Evolutionary conservation across 495 filamentous ascomycete species (phyloP).

Genomic region (Trichoderma gamsii): DNA sequence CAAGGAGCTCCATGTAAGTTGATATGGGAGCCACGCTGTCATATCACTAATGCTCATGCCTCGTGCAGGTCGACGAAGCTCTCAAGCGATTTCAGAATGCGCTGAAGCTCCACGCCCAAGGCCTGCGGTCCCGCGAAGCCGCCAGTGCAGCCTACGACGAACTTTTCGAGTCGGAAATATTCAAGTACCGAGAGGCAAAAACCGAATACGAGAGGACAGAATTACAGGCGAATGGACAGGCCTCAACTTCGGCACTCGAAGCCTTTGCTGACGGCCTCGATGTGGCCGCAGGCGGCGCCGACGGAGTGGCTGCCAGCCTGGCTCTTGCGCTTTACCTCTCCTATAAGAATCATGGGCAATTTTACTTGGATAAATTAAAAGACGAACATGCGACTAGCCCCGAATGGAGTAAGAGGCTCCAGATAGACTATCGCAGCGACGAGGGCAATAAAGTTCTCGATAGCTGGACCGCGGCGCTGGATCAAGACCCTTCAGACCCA

Average conservation of each 20-base stretch:
- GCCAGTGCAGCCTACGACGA: conserved; percentile 76
- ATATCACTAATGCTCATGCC: neutral
- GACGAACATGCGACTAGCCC: conserved; percentile 36
- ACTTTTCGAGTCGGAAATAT: conserved; percentile 88
- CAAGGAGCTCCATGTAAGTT: conserved; percentile 69
- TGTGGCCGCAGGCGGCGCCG: conserved; percentile 56
- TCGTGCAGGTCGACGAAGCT: conserved; percentile 77
- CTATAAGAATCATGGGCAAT: conserved; percentile 93
- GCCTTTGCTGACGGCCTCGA: conserved; percentile 36
- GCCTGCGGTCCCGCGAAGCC: conserved; percentile 64
- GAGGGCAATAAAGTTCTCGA: conserved; percentile 41
- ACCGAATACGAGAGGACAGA: conserved; percentile 68
- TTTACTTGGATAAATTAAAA: conserved; percentile 66
- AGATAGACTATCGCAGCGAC: conserved; percentile 5
- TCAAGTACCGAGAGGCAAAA: conserved; percentile 77
- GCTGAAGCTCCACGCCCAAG: conserved; percentile 85
- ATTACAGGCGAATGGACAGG: conserved; percentile 19
- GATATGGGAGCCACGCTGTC: neutral
- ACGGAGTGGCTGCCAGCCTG: conserved; percentile 69
- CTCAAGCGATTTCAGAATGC: conserved; percentile 92
- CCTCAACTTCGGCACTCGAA: conserved; percentile 29
- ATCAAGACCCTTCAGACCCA: conserved; percentile 84
- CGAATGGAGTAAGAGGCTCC: conserved; percentile 4
- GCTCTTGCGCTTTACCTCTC: conserved; percentile 87
- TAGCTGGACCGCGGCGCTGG: conserved; percentile 69